Evolutionary conservation across 371 early-diverging fungal genomes (phyloP).

Genomic region (Apophysomyces sp.): DNA sequence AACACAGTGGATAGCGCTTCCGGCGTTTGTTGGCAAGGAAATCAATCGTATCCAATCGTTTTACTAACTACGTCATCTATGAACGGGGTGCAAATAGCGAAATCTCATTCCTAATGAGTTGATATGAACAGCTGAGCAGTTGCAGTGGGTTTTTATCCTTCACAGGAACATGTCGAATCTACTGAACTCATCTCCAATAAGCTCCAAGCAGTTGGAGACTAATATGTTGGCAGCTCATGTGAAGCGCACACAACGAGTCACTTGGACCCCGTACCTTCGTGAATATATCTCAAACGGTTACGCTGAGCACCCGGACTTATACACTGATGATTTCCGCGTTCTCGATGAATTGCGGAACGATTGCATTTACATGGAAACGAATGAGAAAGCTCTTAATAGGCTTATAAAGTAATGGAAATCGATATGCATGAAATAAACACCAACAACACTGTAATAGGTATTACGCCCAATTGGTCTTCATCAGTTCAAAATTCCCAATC

Average conservation of each 20-base stretch:
- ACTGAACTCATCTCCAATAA: conserved; percentile 2
- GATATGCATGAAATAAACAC: neutral
- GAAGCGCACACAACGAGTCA: conserved; percentile 55
- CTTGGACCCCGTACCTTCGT: conserved; percentile 58
- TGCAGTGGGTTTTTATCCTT: no score
- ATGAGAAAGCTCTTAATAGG: conserved; percentile 67
- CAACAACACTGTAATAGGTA: conserved; percentile 49
- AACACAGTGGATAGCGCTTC: no score
- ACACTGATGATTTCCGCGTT: conserved; percentile 83
- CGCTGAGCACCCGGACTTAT: conserved; percentile 83
- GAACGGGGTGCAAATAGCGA: no score
- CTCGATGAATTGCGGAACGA: conserved; percentile 78
- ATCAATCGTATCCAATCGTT: neutral
- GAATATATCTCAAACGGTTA: conserved; percentile 75
- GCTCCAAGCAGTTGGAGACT: conserved; percentile 17
- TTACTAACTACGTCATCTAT: no score
- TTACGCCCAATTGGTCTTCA: conserved; percentile 81
- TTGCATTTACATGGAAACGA: conserved; percentile 68
- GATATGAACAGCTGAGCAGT: no score
- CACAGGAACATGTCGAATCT: neutral
- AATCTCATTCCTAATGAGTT: no score
- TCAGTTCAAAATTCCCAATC: conserved; percentile 82
- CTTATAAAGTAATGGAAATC: conserved; percentile 56
- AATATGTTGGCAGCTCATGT: conserved; percentile 56
- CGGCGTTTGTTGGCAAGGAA: no score